A percentile compares a stretch with the other conserved stretches of the same genome.
phyloP scores from a whole-genome alignment of 1,284 basidiomycete genomes.

The Sporisorium sorghi region DNA sequence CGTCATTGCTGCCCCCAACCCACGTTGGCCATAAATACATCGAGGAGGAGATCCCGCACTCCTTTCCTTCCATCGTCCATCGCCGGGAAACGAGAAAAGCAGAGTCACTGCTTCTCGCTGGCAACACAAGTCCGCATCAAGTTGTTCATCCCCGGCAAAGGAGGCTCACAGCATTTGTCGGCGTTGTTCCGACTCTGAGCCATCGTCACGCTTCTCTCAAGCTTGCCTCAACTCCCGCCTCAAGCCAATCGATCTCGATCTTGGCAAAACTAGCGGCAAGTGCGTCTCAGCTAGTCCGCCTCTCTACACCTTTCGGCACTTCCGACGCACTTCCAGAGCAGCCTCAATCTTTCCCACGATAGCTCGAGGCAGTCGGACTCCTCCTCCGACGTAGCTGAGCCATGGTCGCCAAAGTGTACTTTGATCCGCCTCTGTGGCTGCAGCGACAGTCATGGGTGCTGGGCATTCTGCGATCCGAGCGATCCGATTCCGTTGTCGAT shows the following conservation, averaged over 20 bases:
- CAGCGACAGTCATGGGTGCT: constrained; percentile 54
- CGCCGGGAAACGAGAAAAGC: neutral
- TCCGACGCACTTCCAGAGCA: neutral
- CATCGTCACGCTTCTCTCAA: neutral
- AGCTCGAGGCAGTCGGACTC: neutral
- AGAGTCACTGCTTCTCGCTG: neutral
- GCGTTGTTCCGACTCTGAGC: constrained; percentile 3
- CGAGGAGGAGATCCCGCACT: neutral
- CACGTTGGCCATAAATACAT: neutral
- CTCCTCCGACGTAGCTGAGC: neutral
- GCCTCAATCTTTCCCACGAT: neutral
- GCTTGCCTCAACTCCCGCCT: neutral
- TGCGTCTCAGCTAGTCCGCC: neutral
- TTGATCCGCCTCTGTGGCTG: constrained; percentile 53
- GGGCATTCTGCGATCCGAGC: constrained; percentile 38
- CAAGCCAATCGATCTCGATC: too few relatives aligned
- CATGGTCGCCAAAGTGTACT: constrained; percentile 49
- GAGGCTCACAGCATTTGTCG: neutral
- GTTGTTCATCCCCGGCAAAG: neutral
- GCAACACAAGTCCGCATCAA: neutral
- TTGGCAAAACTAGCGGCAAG: neutral
- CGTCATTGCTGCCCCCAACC: neutral
- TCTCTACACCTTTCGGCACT: neutral
- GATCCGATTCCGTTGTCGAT: constrained; percentile 51
- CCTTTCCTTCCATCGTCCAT: neutral